Percentiles rank a stretch among this genome's conserved stretches.
phyloP scores from a whole-genome alignment of 2,329 filamentous ascomycete species.

The Didymella pinodella region DNA sequence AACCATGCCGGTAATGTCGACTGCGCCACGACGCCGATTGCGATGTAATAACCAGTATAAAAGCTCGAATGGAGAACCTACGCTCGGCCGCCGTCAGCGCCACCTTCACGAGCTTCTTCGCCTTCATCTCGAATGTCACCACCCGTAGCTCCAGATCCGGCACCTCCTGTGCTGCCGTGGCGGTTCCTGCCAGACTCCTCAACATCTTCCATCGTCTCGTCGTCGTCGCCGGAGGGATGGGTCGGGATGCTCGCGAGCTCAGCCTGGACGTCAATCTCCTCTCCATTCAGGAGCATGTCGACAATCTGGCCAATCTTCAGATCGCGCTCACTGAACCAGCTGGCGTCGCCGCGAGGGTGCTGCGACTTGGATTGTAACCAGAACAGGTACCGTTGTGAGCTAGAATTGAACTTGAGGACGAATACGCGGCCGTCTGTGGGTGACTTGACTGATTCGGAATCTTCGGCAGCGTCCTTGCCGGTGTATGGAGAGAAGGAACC shows the following conservation, averaged over 20 bases:
- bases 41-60: conserved; percentile 36
- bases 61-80: conserved; percentile 71
- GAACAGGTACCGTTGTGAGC: conserved; percentile 89
- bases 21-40: conserved; percentile 48
- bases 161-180: conserved; percentile 70
- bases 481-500: conserved; percentile 83
- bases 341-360: conserved; percentile 71
- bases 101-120: conserved; percentile 85
- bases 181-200: conserved; percentile 54
- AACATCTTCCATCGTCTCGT: conserved; percentile 70
- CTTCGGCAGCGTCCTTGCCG: conserved; percentile 59
- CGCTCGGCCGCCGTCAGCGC: conserved; percentile 97
- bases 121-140: conserved; percentile 93
- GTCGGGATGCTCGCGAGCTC: conserved; percentile 71
- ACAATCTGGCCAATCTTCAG: conserved; percentile 88
- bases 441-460: conserved; percentile 67
- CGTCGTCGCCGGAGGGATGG: conserved; percentile 63
- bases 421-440: conserved; percentile 87
- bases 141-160: conserved; percentile 85
- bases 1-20: conserved; percentile 37
- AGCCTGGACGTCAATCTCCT: conserved; percentile 79
- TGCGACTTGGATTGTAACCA: conserved; percentile 95
- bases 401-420: conserved; percentile 91
- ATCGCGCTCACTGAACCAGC: conserved; percentile 85
- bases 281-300: conserved; percentile 82